phyloP scores from a whole-genome alignment of 257 asterid genomes.

The Gardenia jasminoides region DNA sequence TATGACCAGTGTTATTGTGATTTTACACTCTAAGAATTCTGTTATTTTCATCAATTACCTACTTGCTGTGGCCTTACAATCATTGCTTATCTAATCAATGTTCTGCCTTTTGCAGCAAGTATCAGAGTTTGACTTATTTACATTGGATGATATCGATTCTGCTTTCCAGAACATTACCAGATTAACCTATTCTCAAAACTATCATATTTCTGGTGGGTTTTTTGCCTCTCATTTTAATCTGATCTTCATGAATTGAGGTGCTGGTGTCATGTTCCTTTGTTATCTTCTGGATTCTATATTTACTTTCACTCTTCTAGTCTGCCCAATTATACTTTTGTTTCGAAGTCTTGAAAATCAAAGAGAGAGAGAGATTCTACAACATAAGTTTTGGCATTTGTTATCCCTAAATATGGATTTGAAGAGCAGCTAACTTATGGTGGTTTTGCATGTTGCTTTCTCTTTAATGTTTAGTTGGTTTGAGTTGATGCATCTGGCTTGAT shows the following conservation, averaged over 20 bases:
- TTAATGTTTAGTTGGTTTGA: not conserved
- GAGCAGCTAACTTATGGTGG: not conserved
- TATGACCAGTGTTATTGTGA: not conserved
- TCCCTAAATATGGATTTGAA: not conserved
- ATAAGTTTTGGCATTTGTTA: not conserved
- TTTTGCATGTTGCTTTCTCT: not conserved
- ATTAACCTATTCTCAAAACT: conserved; percentile 90
- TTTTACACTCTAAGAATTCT: not conserved
- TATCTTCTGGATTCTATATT: conserved; percentile 10
- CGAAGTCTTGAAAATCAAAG: not conserved
- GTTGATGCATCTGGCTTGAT: not conserved
- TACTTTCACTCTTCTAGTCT: not conserved
- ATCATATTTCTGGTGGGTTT: conserved; percentile 77
- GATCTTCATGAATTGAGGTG: not conserved
- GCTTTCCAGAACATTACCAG: conserved; percentile 83
- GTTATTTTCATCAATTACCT: not conserved
- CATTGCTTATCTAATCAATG: conserved; percentile 19
- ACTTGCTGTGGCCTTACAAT: not conserved
- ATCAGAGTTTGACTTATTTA: conserved; percentile 89
- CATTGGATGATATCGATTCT: conserved; percentile 88
- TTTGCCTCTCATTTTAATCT: conserved; percentile 18
- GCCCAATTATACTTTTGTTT: not conserved
- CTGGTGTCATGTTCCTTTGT: not conserved
- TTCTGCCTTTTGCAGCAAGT: conserved; percentile 72
- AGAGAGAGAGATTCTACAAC: no score